Conservation (phyloP, 305 asterid species). For the Solanum hybrid region DNA sequence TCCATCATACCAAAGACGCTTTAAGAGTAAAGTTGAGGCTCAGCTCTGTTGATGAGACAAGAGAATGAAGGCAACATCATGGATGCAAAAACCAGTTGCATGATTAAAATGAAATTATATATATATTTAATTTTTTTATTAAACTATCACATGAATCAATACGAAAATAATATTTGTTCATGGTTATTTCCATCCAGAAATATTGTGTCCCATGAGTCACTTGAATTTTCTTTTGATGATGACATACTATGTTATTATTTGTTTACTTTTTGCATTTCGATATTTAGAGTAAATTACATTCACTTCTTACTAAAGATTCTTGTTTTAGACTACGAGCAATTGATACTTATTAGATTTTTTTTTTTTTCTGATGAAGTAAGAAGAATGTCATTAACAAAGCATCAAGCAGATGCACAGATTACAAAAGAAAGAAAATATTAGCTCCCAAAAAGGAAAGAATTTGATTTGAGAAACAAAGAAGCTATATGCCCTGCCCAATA, state of each 20-base stretch:
- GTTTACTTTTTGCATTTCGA: neutral
- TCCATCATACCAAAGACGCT: neutral
- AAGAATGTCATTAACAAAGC: neutral
- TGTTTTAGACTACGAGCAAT: too few species aligned
- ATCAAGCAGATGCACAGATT: neutral
- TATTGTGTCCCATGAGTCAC: neutral
- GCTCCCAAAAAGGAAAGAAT: neutral
- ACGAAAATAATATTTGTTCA: neutral
- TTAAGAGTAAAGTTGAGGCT: slow-evolving; percentile 5
- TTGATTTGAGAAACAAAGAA: neutral
- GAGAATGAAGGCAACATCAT: neutral
- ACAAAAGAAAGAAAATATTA: neutral
- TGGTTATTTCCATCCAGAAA: neutral
- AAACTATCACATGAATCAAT: neutral
- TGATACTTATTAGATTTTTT: neutral
- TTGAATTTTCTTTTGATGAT: neutral
- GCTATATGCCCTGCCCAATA: neutral
- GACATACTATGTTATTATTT: neutral
- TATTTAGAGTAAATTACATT: neutral
- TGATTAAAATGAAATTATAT: too few species aligned
- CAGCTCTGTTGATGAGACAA: slow-evolving; percentile 1
- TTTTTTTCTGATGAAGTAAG: neutral
- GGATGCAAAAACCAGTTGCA: neutral
- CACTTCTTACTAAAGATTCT: too few species aligned
- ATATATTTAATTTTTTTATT: too few species aligned